Base-by-base conservation (phyloP, 75 land plant species). In the Adiantum capillusveneris region DNA sequence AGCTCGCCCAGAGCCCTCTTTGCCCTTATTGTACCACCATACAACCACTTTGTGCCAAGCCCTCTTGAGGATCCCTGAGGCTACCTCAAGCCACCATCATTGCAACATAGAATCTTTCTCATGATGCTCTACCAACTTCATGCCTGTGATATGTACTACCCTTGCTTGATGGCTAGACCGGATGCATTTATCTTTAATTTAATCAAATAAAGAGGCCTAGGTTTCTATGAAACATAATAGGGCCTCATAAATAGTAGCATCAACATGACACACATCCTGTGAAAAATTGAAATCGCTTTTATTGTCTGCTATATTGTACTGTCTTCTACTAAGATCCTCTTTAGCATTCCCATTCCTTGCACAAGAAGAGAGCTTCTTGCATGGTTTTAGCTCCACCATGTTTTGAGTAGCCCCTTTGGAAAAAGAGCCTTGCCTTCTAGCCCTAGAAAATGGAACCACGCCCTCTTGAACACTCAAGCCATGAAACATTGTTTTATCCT, bases 151-250 rank as follows among this genome's bases (percentile, higher is more conserved):
- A n/a, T n/a, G n/a, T n/a, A n/a, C n/a, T n/a, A n/a, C n/a, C n/a
- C n/a, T n/a, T 65, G 27, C 48, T 57, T 55, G 31, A 70, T 65
- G 21, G 60, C 25, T 17, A 31, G 65, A 11, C 59, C 52, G 18
- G 70, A 60, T 30, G 73, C 53, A 64, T 70, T 55, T 39, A 26
- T 44, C 25, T 27, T 56, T 27, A 70, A 57, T 60, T 70, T 71
- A 29, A 51, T 70, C 51, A 70, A 44, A 53, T 29, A 70, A 19
- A 70, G 61, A 11, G 73, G 71, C 22, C 56, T 65, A 6, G 70
- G 70, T 53, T 46, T 64, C 1, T 67, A 66, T 30, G 20, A 19
- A 28, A 9, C 11, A 19, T 39, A 30, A 17, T 29, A 22, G 44
- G 50, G 2, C 54, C 20, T 61, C 25, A 20, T 12, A n/a, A n/a